Percentiles rank a stretch among this genome's conserved stretches.
phyloP scores from a whole-genome alignment of 2,329 filamentous ascomycete genomes.

The Alternaria metachromatica region DNA sequence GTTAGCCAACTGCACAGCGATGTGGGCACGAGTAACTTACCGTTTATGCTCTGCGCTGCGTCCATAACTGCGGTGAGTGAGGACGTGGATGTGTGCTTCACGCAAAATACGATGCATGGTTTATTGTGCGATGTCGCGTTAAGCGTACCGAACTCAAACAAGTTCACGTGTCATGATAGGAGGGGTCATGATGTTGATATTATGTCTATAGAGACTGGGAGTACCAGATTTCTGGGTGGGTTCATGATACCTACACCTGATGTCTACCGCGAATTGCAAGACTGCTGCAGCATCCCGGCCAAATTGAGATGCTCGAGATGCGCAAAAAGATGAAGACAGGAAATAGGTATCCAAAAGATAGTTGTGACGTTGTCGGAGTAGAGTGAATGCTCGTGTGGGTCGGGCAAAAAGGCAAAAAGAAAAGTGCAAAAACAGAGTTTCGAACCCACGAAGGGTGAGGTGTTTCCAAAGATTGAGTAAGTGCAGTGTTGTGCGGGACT shows the following conservation, averaged over 20 bases:
- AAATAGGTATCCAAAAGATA: background rate
- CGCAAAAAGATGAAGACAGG: background rate
- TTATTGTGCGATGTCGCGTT: background rate
- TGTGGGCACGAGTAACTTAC: background rate
- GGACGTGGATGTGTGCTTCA: background rate
- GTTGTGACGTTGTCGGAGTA: background rate
- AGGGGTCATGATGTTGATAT: background rate
- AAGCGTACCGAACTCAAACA: background rate
- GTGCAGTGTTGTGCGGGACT: conserved; percentile 66
- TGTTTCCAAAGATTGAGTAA: conserved; percentile 64
- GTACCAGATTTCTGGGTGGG: background rate
- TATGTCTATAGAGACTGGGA: background rate
- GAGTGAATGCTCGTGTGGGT: background rate
- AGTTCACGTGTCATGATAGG: background rate
- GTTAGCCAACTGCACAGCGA: background rate
- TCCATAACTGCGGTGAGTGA: background rate
- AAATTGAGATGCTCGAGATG: background rate
- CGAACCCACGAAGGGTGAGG: conserved; percentile 47
- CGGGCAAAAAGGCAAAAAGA: conserved; percentile 3
- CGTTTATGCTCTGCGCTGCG: background rate
- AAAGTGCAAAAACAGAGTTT: conserved; percentile 49
- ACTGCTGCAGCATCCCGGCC: background rate
- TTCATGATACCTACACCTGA: background rate
- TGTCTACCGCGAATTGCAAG: background rate
- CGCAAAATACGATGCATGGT: background rate